Base-by-base conservation (phyloP, 75 land plant species). In the Selaginella tamariscina region DNA sequence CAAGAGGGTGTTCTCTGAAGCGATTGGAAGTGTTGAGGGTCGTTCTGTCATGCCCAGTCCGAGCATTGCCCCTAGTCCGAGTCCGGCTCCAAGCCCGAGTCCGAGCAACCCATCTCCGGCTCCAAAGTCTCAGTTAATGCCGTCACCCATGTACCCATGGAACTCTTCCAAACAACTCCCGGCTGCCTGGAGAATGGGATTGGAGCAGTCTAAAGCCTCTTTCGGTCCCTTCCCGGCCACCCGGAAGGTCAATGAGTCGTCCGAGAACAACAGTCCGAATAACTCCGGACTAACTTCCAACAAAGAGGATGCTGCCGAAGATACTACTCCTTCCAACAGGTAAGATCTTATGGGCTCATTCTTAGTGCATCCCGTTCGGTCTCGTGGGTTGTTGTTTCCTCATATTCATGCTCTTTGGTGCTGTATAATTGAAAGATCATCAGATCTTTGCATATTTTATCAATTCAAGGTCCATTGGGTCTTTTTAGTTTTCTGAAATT, bases 161-260 rank as follows among this genome's bases (percentile, higher is more conserved):
- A 39, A 39, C 49, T 5, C 11, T 15, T 39, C 26, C 55, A n/a
- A 23, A 2, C 66, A 65, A 29, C 49, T 66, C 33, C 68, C 33
- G 33, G 68, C 68, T 23, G 49, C 49, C 11, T 39, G 33, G 62
- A 31, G 28, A 2, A 68, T 54, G 26, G 63, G 63, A 27, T 29
- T 49, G 24, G 70, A 68, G 70, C 62, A 49, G 8, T 68, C 70
- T 1, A 18, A 29, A 2, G 49, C 54, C 15, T 33, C 56, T 1
- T 39, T 67, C 28, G 70, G 70, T 1, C 70, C 70, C 22, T 68
- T 68, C 57, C 70, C 63, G 27, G 22, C 70, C 8, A 8, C 63
- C 2, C 63, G 8, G 15, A 59, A 26, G 63, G 21, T 22, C 20
- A n/a, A n/a, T 21, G 63, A 22, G 2, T 8, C 20, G 8, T 2